phyloP scores from a whole-genome alignment of 2,329 filamentous ascomycete species.

The Camillea tinctor region DNA sequence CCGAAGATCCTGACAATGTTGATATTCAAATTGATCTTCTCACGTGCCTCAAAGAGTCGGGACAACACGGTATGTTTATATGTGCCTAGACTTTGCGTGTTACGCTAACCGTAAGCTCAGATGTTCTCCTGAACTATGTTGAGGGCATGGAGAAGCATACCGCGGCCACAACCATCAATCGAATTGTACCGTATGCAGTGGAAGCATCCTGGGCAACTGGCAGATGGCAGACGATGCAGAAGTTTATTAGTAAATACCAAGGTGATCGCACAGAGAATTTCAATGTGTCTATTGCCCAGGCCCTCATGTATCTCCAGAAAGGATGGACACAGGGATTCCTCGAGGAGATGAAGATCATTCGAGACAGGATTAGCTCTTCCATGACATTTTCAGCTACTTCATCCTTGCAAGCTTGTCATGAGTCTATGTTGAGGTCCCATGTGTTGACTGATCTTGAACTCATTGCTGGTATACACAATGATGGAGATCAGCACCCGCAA shows the following conservation, averaged over 20 bases:
- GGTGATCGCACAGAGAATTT: slow-evolving; percentile 64
- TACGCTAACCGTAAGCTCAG: slow-evolving; percentile 43
- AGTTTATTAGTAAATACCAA: slow-evolving; percentile 58
- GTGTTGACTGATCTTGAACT: slow-evolving; percentile 84
- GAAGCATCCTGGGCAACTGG: slow-evolving; percentile 91
- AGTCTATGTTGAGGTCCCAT: slow-evolving; percentile 82
- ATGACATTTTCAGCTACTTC: slow-evolving; percentile 75
- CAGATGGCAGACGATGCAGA: slow-evolving; percentile 73
- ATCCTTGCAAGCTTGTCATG: slow-evolving; percentile 81
- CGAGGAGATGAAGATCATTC: slow-evolving; percentile 60
- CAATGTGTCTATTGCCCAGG: slow-evolving; percentile 74
- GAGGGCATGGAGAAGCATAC: slow-evolving; percentile 64
- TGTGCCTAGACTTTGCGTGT: neutral
- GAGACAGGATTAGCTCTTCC: slow-evolving; percentile 68
- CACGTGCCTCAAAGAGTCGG: slow-evolving; percentile 89
- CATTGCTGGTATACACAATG: slow-evolving; percentile 54
- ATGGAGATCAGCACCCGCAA: slow-evolving; percentile 40
- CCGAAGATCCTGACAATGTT: slow-evolving; percentile 71
- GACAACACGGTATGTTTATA: slow-evolving; percentile 73
- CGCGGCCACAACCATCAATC: slow-evolving; percentile 51
- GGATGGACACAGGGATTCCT: slow-evolving; percentile 52
- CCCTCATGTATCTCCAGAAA: slow-evolving; percentile 59
- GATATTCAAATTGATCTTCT: slow-evolving; percentile 82
- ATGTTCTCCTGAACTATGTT: slow-evolving; percentile 82
- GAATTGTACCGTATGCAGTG: slow-evolving; percentile 76